A percentile compares a stretch with the other conserved stretches of the same genome.
Conservation (phyloP, 768 basidiomycete genomes). For the Mycena amicta region DNA sequence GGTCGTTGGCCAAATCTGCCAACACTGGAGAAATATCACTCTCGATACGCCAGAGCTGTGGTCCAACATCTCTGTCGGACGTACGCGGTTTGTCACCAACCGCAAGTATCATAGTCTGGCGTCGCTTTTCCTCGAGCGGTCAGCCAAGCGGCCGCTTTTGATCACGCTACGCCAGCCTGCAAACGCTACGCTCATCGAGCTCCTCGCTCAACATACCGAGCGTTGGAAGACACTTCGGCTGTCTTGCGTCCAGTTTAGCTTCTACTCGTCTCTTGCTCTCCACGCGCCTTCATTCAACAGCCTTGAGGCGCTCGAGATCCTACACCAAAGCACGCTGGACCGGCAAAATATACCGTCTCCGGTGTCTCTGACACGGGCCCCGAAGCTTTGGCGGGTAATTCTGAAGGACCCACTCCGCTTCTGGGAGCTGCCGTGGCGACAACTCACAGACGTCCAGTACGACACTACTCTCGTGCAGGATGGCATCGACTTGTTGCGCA, state of each 20-base stretch:
- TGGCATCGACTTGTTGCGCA: background rate
- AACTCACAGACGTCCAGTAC: constrained; percentile 17
- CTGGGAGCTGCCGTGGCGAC: constrained; percentile 16
- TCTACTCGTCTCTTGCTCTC: constrained; percentile 8
- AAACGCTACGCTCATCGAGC: background rate
- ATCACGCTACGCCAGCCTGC: constrained; percentile 5
- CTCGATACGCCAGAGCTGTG: constrained; percentile 9
- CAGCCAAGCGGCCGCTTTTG: background rate
- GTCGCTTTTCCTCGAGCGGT: constrained; percentile 19
- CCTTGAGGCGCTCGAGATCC: constrained; percentile 15
- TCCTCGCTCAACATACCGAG: background rate
- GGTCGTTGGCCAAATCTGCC: constrained; percentile 14
- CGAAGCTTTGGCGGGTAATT: constrained; percentile 6
- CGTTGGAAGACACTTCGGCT: constrained; percentile 12
- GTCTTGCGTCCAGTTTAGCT: background rate
- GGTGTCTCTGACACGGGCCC: background rate
- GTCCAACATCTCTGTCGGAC: constrained; percentile 16
- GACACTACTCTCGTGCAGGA: background rate
- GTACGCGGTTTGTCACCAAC: constrained; percentile 8
- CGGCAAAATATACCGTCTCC: background rate
- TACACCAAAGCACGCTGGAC: background rate
- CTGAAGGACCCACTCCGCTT: constrained; percentile 2
- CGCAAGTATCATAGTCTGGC: constrained; percentile 6
- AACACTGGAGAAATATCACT: constrained; percentile 14
- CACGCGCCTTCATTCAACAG: background rate